Conservation (phyloP, 257 asterid species). For the Capsicum pubescens region DNA sequence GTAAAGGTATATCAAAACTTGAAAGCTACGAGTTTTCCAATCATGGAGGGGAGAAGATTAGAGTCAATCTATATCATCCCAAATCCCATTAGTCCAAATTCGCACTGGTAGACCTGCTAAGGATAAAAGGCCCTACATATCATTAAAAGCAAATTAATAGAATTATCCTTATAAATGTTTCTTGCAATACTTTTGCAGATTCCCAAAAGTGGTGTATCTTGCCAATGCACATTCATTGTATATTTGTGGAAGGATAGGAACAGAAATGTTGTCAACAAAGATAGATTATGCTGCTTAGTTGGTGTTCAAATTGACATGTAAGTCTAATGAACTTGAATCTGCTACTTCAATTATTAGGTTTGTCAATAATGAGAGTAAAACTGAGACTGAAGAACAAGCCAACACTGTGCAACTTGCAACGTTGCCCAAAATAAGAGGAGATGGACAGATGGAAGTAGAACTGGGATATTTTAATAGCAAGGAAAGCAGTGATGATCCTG, state of each 20-base stretch:
- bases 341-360: no score
- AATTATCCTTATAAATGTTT: neutral
- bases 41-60: neutral
- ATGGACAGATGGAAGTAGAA: constrained; percentile 48
- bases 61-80: neutral
- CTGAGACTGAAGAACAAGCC: no score
- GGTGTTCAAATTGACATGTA: constrained; percentile 45
- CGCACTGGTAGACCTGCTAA: neutral
- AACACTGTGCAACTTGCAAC: no score
- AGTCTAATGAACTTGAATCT: constrained; percentile 42
- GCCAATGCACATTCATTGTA: constrained; percentile 30
- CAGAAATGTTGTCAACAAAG: constrained; percentile 44
- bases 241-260: constrained; percentile 47
- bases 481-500: neutral
- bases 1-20: neutral
- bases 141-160: neutral
- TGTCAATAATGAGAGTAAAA: no score
- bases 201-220: neutral
- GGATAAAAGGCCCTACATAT: neutral
- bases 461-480: constrained; percentile 37
- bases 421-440: no score
- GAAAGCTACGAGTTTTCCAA: neutral
- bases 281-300: constrained; percentile 46
- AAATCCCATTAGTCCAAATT: neutral
- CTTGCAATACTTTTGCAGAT: neutral